phyloP scores from a whole-genome alignment of 495 filamentous ascomycete genomes.

The Penicillium paradoxum region DNA sequence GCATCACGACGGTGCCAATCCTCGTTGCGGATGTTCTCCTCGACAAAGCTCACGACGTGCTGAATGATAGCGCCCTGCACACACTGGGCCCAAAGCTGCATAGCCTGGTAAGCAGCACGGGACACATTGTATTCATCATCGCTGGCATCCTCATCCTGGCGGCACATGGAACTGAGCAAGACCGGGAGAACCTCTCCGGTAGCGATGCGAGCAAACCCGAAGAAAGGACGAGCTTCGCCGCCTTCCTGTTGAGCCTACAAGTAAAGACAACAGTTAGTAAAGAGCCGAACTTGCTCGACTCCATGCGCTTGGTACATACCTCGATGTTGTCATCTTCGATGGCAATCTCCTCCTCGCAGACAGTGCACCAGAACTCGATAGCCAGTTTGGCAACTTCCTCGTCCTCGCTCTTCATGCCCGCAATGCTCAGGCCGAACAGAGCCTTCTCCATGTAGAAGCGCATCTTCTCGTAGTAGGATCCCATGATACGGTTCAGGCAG shows the following conservation, averaged over 20 bases:
- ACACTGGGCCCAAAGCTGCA: constrained; percentile 91
- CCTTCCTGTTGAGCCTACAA: constrained; percentile 60
- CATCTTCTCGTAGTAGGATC: constrained; percentile 98
- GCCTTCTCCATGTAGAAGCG: constrained; percentile 99
- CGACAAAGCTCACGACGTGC: constrained; percentile 83
- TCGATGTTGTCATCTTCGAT: constrained; percentile 95
- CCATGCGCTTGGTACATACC: constrained; percentile 42
- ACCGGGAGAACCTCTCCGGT: constrained; percentile 90
- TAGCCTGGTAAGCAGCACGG: constrained; percentile 91
- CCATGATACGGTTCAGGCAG: constrained; percentile 97
- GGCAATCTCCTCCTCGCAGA: constrained; percentile 95
- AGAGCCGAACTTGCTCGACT: not conserved
- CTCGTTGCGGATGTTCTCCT: constrained; percentile 79
- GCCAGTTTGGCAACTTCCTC: constrained; percentile 97
- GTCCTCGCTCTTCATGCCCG: constrained; percentile 97
- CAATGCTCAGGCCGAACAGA: constrained; percentile 93
- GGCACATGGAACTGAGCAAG: constrained; percentile 79
- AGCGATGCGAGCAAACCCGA: constrained; percentile 86
- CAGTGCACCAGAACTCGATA: constrained; percentile 99
- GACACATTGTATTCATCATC: constrained; percentile 98
- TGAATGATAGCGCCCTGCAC: constrained; percentile 75
- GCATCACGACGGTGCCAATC: constrained; percentile 94
- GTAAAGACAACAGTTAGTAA: constrained; percentile 7
- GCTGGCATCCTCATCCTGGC: constrained; percentile 93
- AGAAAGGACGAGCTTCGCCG: constrained; percentile 76